A percentile compares a stretch with the other conserved stretches of the same genome.
Conservation (phyloP, 257 asterid species). For the Gynochthodes officinalis region DNA sequence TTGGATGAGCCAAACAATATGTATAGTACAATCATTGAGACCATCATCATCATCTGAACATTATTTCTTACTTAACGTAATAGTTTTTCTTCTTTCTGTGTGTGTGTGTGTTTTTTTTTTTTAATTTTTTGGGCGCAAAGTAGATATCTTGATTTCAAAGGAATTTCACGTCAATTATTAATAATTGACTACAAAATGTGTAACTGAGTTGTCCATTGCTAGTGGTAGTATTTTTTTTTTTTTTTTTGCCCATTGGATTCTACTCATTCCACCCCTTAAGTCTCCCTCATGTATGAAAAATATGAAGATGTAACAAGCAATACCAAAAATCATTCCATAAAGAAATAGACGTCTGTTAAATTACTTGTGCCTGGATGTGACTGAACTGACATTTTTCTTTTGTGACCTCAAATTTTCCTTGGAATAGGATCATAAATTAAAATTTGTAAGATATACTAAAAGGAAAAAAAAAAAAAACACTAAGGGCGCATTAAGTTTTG, state of each 20-base stretch:
- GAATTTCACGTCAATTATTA: constrained; percentile 10
- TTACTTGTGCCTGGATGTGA: not conserved
- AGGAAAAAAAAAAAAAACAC: not conserved
- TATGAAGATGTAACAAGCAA: too few relatives aligned
- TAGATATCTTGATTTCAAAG: constrained; percentile 8
- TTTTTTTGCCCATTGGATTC: not conserved
- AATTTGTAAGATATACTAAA: not conserved
- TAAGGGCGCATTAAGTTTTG: not conserved
- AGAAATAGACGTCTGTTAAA: not conserved
- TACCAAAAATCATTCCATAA: not conserved
- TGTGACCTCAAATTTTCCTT: not conserved
- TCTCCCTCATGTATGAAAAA: too few relatives aligned
- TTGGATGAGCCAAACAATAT: not conserved
- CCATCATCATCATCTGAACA: not conserved
- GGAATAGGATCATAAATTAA: not conserved
- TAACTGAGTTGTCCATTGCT: not conserved
- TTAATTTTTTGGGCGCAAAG: not conserved
- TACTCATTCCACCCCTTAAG: too few relatives aligned
- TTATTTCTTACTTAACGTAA: constrained; percentile 10
- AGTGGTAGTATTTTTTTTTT: not conserved
- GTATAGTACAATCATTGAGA: too few relatives aligned
- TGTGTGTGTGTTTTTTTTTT: not conserved
- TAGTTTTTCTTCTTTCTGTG: not conserved
- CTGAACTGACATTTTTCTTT: not conserved
- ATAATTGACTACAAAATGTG: not conserved